phyloP scores from a whole-genome alignment of 495 filamentous ascomycete species.

The Penicillium herquei region DNA sequence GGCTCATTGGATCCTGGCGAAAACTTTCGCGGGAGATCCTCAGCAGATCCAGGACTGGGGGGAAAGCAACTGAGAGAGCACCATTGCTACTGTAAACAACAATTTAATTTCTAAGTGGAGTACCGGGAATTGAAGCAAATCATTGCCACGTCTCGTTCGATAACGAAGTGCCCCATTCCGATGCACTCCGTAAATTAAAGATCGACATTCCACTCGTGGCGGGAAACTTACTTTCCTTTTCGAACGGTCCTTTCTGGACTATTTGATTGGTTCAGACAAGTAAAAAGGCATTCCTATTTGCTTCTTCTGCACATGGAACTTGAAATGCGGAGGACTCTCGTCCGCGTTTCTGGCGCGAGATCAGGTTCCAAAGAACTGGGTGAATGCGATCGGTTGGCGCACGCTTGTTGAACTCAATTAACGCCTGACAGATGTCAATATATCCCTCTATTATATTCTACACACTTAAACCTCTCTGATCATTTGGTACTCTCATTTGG shows the following conservation, averaged over 20 bases:
- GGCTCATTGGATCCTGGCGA: constrained; percentile 27
- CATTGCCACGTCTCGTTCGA: too few relatives aligned
- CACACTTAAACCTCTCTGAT: too few relatives aligned
- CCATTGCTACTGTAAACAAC: too few relatives aligned
- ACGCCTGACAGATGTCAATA: constrained; percentile 27
- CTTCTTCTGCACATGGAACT: constrained; percentile 1
- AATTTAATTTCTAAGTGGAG: too few relatives aligned
- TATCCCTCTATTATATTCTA: too few relatives aligned
- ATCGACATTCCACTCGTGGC: constrained; percentile 5
- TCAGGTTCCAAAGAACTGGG: constrained; percentile 33
- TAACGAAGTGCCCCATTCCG: too few relatives aligned
- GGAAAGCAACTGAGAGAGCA: too few relatives aligned
- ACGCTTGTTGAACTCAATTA: constrained; percentile 44
- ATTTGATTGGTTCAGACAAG: not conserved
- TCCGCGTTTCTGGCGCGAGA: constrained; percentile 13
- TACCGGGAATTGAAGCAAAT: too few relatives aligned
- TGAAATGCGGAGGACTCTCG: constrained; percentile 15
- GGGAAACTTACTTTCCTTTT: constrained; percentile 1
- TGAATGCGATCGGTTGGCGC: constrained; percentile 35
- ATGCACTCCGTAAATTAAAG: not conserved
- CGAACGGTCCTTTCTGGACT: not conserved
- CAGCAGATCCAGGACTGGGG: constrained; percentile 34
- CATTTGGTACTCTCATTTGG: too few relatives aligned
- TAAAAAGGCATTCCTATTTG: not conserved
- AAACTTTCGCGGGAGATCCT: constrained; percentile 48